Conservation (phyloP, 805 yeast species). For the Priceomyces fermenticarens region DNA sequence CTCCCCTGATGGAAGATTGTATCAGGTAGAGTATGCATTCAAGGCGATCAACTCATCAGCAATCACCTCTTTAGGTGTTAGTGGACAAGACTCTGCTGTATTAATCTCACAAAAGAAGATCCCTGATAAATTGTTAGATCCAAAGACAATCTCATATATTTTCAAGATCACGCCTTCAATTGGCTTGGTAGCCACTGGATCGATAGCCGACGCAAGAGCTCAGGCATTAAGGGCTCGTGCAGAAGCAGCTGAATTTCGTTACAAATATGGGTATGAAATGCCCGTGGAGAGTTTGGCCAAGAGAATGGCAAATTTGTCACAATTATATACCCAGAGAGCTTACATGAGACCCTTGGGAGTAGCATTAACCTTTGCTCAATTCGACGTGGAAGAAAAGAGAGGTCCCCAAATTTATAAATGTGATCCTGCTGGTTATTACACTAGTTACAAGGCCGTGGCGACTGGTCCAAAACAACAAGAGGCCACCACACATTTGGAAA, state of each 20-base stretch:
- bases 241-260: conserved; percentile 95
- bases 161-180: conserved; percentile 77
- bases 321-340: conserved; percentile 95
- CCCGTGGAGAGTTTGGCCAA: conserved; percentile 91
- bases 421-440: conserved; percentile 96
- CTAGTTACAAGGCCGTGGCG: conserved; percentile 87
- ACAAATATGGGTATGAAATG: conserved; percentile 94
- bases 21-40: conserved; percentile 97
- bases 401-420: conserved; percentile 91
- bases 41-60: conserved; percentile 93
- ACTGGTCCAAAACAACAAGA: conserved; percentile 98
- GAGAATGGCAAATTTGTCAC: conserved; percentile 93
- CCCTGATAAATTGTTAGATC: conserved; percentile 90
- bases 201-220: conserved; percentile 92
- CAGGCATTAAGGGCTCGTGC: conserved; percentile 86
- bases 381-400: conserved; percentile 60
- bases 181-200: conserved; percentile 92
- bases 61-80: conserved; percentile 82
- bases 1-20: conserved; percentile 97
- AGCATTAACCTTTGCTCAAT: conserved; percentile 80
- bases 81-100: conserved; percentile 84
- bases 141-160: conserved; percentile 80
- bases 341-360: conserved; percentile 98
- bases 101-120: conserved; percentile 93
- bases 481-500: conserved; percentile 84